Percentiles rank a stretch among this genome's conserved stretches.
These are phyloP conservation scores for Turnera subulata DNA, from an alignment of 345 rosid species.

Conservation along the genomic window DNA sequence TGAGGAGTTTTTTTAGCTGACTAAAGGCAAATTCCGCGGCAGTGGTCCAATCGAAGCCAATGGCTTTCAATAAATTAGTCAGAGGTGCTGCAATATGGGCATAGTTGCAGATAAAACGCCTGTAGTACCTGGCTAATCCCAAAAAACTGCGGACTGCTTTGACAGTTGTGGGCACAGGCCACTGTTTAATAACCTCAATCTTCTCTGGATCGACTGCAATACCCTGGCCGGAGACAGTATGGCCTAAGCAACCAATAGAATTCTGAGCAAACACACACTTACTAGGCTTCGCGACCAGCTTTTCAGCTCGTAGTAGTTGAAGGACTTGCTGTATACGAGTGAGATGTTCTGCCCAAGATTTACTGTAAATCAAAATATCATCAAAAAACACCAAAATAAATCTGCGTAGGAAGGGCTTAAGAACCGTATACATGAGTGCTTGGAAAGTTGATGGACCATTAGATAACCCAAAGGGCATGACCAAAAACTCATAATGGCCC, in stretches of 20 bases:
- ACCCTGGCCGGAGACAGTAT: not conserved
- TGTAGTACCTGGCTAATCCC: not conserved
- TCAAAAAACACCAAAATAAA: too few species aligned
- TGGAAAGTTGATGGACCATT: too few species aligned
- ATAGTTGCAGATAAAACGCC: not conserved
- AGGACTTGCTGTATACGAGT: too few species aligned
- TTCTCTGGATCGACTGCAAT: not conserved
- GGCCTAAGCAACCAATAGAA: not conserved
- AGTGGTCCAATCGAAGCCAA: not conserved
- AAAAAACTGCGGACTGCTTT: not conserved
- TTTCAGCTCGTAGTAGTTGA: too few species aligned
- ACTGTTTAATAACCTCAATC: not conserved
- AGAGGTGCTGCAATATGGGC: not conserved
- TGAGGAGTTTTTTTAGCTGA: not conserved
- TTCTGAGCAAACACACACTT: not conserved
- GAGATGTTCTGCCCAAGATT: too few species aligned
- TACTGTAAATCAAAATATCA: too few species aligned
- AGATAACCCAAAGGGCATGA: too few species aligned
- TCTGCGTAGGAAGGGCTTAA: too few species aligned
- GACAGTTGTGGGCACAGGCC: not conserved
- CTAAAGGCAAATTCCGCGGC: not conserved
- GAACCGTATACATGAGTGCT: too few species aligned
- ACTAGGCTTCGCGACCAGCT: not conserved
- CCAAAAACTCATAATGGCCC: too few species aligned
- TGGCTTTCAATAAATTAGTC: not conserved